Percentiles rank a stretch among this genome's conserved stretches.
These are phyloP conservation scores for Xylaria bambusicola DNA, from an alignment of 495 filamentous ascomycete species.

Conservation along the genomic window DNA sequence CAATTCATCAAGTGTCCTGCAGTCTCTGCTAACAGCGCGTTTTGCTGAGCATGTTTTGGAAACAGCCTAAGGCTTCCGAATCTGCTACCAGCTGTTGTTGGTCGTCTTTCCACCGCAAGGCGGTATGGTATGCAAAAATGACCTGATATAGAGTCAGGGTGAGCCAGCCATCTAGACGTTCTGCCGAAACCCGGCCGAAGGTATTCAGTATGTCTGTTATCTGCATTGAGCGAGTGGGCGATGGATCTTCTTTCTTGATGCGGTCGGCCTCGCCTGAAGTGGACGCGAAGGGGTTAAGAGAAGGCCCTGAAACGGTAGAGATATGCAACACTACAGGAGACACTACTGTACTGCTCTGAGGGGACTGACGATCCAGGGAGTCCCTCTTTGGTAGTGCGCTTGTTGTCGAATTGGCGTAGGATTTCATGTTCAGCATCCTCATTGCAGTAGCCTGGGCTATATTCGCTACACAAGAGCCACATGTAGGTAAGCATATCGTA, in stretches of 20 bases:
- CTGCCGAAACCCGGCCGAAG: background rate
- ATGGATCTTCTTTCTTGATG: conserved; percentile 8
- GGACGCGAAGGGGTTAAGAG: background rate
- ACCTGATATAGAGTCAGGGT: background rate
- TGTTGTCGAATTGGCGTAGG: background rate
- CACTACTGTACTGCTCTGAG: background rate
- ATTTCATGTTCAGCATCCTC: conserved; percentile 11
- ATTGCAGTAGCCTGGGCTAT: background rate
- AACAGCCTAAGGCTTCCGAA: too few species aligned
- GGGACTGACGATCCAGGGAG: background rate
- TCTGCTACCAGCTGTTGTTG: too few species aligned
- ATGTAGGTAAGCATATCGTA: background rate
- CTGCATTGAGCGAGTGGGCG: conserved; percentile 7
- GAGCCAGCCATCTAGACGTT: background rate
- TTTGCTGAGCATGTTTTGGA: too few species aligned
- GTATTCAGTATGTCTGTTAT: background rate
- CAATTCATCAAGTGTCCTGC: too few species aligned
- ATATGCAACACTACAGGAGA: background rate
- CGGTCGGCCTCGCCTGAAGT: background rate
- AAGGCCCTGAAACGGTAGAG: background rate
- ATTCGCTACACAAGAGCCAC: background rate
- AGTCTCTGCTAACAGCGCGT: too few species aligned
- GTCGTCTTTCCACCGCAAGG: background rate
- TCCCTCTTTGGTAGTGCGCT: background rate
- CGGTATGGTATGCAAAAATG: background rate